Evolutionary conservation across 352 stramenopile genomes (phyloP).

Genomic region (Phytophthora podocarpi): DNA sequence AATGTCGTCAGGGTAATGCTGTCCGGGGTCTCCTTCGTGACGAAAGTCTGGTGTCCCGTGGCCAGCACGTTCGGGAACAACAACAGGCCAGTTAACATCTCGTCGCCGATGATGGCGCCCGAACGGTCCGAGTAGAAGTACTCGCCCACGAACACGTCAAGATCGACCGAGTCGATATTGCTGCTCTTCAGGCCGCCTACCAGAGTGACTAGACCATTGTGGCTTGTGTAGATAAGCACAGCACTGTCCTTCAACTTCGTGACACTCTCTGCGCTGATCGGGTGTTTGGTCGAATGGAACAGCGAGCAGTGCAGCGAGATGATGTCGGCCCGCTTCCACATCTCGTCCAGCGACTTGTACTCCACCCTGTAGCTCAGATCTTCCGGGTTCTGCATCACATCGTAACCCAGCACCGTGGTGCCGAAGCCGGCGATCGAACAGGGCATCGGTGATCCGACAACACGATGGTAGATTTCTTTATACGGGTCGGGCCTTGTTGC

Average conservation of each 20-base stretch:
- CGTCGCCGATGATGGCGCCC: conserved; percentile 66
- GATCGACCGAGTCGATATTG: conserved; percentile 76
- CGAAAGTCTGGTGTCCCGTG: conserved; percentile 84
- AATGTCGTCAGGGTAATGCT: conserved; percentile 82
- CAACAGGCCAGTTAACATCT: conserved; percentile 70
- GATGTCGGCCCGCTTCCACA: conserved; percentile 78
- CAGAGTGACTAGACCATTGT: conserved; percentile 86
- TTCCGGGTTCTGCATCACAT: conserved; percentile 63
- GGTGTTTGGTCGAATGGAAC: conserved; percentile 81
- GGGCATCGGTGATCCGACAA: conserved; percentile 58
- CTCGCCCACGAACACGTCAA: conserved; percentile 91
- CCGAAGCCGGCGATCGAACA: conserved; percentile 48
- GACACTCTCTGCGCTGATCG: conserved; percentile 83
- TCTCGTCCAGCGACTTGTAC: conserved; percentile 58
- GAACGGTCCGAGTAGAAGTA: conserved; percentile 85
- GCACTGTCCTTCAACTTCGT: conserved; percentile 89
- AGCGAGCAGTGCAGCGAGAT: conserved; percentile 90
- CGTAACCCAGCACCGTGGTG: conserved; percentile 70
- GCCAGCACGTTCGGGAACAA: conserved; percentile 86
- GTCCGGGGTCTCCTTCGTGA: conserved; percentile 74
- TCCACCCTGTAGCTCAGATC: conserved; percentile 33
- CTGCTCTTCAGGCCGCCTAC: conserved; percentile 78
- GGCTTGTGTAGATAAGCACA: conserved; percentile 92
- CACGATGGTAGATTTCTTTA: no score
- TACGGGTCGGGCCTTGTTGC: no score